phyloP scores from a whole-genome alignment of 108 stramenopile species.

The Skeletonema marinoi region DNA sequence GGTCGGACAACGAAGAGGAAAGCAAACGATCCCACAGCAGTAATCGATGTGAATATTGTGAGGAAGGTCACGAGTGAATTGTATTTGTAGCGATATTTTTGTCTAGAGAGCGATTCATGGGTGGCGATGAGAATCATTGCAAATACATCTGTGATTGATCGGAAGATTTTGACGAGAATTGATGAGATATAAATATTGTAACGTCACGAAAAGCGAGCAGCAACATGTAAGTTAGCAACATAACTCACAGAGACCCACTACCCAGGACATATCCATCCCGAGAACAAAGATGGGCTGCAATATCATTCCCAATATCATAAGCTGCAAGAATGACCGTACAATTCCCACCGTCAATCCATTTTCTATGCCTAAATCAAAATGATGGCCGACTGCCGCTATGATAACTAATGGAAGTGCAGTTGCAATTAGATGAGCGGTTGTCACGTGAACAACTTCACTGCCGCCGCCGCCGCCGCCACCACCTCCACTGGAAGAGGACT shows the following conservation, averaged over 20 bases:
- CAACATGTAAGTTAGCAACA: not conserved
- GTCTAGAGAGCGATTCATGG: slow-evolving; percentile 59
- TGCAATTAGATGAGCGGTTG: slow-evolving; percentile 25
- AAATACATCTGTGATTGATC: slow-evolving; percentile 32
- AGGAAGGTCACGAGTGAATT: slow-evolving; percentile 55
- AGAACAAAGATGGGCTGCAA: slow-evolving; percentile 80
- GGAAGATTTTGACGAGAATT: not conserved
- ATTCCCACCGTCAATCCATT: slow-evolving; percentile 29
- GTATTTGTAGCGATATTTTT: slow-evolving; percentile 69
- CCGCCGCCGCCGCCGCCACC: not conserved
- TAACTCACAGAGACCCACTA: slow-evolving; percentile 47
- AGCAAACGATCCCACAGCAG: slow-evolving; percentile 60
- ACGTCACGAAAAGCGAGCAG: too few species aligned
- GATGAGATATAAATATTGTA: too few species aligned
- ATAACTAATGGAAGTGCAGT: slow-evolving; percentile 35
- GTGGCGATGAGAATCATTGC: slow-evolving; percentile 81
- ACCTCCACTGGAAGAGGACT: too few species aligned
- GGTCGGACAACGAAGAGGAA: slow-evolving; percentile 72
- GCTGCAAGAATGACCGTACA: slow-evolving; percentile 67
- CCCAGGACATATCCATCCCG: slow-evolving; percentile 41
- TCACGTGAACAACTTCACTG: slow-evolving; percentile 37
- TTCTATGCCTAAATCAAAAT: slow-evolving; percentile 25
- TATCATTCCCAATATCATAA: slow-evolving; percentile 72
- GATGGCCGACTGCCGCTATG: slow-evolving; percentile 27
- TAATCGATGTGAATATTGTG: slow-evolving; percentile 55